Evolutionary conservation across 1,284 basidiomycete genomes (phyloP).

Genomic region (Austropuccinia psidii): DNA sequence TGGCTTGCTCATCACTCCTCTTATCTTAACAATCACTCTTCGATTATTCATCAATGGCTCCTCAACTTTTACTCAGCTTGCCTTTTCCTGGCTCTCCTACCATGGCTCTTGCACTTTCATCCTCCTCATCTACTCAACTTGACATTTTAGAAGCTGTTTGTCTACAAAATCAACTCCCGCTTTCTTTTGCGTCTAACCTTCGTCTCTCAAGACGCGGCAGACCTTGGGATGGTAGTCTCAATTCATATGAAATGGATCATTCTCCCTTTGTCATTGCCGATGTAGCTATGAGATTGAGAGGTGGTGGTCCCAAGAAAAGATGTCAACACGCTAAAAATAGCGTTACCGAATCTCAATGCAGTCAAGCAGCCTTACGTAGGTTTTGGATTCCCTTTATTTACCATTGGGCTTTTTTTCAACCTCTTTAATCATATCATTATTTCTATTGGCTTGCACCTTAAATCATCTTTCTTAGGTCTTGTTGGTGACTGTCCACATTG

Average conservation of each 20-base stretch:
- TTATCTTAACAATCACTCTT: not conserved
- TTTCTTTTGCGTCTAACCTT: slow-evolving; percentile 9
- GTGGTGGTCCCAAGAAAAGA: slow-evolving; percentile 25
- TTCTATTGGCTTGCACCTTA: too few species aligned
- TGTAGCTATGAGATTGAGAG: slow-evolving; percentile 16
- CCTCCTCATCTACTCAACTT: not conserved
- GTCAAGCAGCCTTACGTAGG: slow-evolving; percentile 26
- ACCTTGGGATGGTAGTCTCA: slow-evolving; percentile 12
- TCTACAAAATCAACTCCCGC: not conserved
- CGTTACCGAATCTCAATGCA: slow-evolving; percentile 23
- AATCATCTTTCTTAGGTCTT: slow-evolving; percentile 41
- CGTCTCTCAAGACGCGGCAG: slow-evolving; percentile 3
- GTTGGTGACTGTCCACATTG: slow-evolving; percentile 51
- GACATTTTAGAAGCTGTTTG: slow-evolving; percentile 19
- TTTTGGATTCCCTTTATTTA: not conserved
- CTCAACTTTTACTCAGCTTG: slow-evolving; percentile 22
- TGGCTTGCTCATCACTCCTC: too few species aligned
- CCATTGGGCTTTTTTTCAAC: not conserved
- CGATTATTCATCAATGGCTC: slow-evolving; percentile 4
- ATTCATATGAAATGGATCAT: not conserved
- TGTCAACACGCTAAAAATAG: slow-evolving; percentile 25
- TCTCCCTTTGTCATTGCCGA: slow-evolving; percentile 6
- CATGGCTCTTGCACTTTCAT: not conserved
- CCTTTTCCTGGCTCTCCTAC: slow-evolving; percentile 27
- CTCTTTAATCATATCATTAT: not conserved